Evolutionary conservation across 2,329 filamentous ascomycete species (phyloP).

Genomic region (Gaeumannomyces tritici): DNA sequence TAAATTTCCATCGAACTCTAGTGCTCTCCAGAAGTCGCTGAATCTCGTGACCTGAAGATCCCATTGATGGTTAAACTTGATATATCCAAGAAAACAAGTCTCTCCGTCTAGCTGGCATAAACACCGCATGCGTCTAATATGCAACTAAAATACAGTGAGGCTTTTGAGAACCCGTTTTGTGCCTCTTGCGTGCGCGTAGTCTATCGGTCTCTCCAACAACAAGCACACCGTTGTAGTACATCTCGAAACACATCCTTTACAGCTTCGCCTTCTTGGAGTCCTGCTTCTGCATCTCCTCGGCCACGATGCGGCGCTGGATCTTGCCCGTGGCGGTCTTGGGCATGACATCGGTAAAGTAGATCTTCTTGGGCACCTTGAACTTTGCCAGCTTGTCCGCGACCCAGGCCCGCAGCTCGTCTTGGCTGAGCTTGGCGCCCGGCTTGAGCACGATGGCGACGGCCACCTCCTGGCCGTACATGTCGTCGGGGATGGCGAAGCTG

Average conservation of each 20-base stretch:
- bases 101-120: too few species aligned
- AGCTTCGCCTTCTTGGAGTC: slow-evolving; percentile 44
- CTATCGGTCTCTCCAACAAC: too few species aligned
- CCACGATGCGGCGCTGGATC: slow-evolving; percentile 78
- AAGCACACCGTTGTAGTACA: too few species aligned
- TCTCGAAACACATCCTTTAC: slow-evolving; percentile 21
- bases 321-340: slow-evolving; percentile 91
- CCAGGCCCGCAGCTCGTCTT: slow-evolving; percentile 57
- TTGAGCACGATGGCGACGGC: slow-evolving; percentile 70
- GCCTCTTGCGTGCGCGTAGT: too few species aligned
- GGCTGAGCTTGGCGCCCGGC: slow-evolving; percentile 43
- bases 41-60: too few species aligned
- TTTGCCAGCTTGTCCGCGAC: slow-evolving; percentile 62
- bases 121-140: too few species aligned
- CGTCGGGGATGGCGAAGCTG: slow-evolving; percentile 73
- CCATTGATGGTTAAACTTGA: too few species aligned
- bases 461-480: slow-evolving; percentile 76
- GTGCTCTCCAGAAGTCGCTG: too few species aligned
- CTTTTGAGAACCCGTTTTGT: too few species aligned
- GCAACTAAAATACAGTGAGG: too few species aligned
- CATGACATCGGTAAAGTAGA: slow-evolving; percentile 77
- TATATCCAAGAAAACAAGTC: too few species aligned
- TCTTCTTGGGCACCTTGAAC: slow-evolving; percentile 80
- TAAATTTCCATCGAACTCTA: too few species aligned
- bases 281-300: slow-evolving; percentile 72